phyloP scores from a whole-genome alignment of 192 early-diverging fungal species.

The Backusella morwellensis region DNA sequence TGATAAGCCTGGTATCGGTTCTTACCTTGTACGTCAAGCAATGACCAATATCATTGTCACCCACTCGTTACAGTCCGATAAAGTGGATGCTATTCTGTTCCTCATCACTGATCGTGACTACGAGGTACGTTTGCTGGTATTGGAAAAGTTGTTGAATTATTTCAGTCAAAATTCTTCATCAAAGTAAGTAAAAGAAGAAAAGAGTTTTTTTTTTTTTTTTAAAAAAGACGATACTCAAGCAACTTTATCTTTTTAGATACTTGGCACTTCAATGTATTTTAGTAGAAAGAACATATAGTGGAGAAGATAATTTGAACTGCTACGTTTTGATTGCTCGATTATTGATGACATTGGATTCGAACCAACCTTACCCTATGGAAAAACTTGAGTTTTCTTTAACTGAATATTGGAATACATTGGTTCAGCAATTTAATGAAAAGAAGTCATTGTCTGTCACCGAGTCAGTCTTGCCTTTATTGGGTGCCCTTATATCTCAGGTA shows the following conservation, averaged over 20 bases:
- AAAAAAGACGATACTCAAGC: background rate
- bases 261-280: slow-evolving; percentile 33
- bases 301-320: slow-evolving; percentile 45
- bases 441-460: slow-evolving; percentile 51
- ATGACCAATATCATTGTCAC: slow-evolving; percentile 39
- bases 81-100: slow-evolving; percentile 24
- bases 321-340: slow-evolving; percentile 44
- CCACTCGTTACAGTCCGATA: slow-evolving; percentile 13
- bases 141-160: slow-evolving; percentile 39
- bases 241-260: background rate
- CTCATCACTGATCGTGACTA: slow-evolving; percentile 58
- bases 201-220: background rate
- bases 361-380: slow-evolving; percentile 9
- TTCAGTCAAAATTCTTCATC: slow-evolving; percentile 10
- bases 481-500: slow-evolving; percentile 51
- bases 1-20: slow-evolving; percentile 21
- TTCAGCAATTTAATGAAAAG: slow-evolving; percentile 39
- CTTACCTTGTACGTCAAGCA: slow-evolving; percentile 40
- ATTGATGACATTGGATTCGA: slow-evolving; percentile 35
- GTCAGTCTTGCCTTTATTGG: slow-evolving; percentile 55
- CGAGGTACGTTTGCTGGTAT: slow-evolving; percentile 59
- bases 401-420: slow-evolving; percentile 39
- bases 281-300: slow-evolving; percentile 38
- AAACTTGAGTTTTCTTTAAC: slow-evolving; percentile 36
- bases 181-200: background rate